phyloP scores from a whole-genome alignment of 805 yeast genomes.

The Candida railenensis region DNA sequence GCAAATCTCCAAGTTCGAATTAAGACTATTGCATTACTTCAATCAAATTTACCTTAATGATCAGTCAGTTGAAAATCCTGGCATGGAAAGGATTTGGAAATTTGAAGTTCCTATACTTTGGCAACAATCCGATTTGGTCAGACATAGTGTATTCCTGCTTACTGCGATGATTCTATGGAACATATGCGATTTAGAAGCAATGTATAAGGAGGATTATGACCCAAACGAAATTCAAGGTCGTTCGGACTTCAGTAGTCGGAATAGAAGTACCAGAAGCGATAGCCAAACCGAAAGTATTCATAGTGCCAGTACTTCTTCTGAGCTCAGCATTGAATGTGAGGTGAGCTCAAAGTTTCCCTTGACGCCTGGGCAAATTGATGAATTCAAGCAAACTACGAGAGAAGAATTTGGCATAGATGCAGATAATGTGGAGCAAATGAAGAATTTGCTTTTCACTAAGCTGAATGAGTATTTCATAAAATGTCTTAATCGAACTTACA shows the following conservation, averaged over 20 bases:
- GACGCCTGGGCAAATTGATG: no score
- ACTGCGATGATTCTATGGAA: slow-evolving; percentile 18
- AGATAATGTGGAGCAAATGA: background rate
- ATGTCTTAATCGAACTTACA: background rate
- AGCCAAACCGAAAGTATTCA: background rate
- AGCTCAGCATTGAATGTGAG: background rate
- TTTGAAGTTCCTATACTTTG: slow-evolving; percentile 14
- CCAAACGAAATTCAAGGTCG: background rate
- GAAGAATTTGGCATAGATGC: background rate
- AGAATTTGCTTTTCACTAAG: background rate
- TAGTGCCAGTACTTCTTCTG: background rate
- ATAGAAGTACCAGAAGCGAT: background rate
- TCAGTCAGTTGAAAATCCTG: background rate
- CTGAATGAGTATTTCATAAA: slow-evolving; percentile 2
- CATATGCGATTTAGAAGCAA: slow-evolving; percentile 8
- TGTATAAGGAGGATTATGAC: background rate
- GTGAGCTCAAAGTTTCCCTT: background rate
- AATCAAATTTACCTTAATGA: slow-evolving; percentile 12
- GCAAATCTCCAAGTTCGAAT: slow-evolving; percentile 18
- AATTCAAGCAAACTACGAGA: background rate
- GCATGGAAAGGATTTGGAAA: slow-evolving; percentile 13
- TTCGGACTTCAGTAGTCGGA: background rate
- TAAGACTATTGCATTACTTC: slow-evolving; percentile 18
- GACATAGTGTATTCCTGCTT: slow-evolving; percentile 17
- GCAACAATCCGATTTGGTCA: slow-evolving; percentile 15